Conservation (phyloP, 768 basidiomycete species). For the Lactarius quietus region DNA sequence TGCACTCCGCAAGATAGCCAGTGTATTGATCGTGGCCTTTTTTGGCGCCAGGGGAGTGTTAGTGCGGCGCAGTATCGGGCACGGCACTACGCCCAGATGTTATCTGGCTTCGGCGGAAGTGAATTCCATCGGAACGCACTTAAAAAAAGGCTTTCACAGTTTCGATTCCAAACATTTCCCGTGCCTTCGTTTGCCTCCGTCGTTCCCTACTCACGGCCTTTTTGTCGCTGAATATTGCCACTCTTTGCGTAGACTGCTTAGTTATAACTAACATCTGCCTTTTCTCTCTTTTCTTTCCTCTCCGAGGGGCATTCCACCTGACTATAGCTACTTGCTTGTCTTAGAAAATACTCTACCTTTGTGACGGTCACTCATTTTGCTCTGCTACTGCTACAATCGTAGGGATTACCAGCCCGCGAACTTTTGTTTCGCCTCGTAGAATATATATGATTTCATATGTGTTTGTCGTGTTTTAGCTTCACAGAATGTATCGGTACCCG, state of each 20-base stretch:
- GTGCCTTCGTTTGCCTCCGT: background rate
- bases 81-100: background rate
- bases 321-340: constrained; percentile 1
- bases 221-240: constrained; percentile 19
- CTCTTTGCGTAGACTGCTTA: constrained; percentile 21
- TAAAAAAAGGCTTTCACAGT: constrained; percentile 7
- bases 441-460: constrained; percentile 17
- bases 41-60: background rate
- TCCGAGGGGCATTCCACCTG: background rate
- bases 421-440: constrained; percentile 18
- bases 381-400: constrained; percentile 10
- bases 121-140: background rate
- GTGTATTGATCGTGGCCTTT: constrained; percentile 12
- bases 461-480: constrained; percentile 25
- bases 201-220: constrained; percentile 11
- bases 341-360: constrained; percentile 10
- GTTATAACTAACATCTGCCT: constrained; percentile 6
- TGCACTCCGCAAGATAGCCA: constrained; percentile 19
- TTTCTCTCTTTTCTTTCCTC: background rate
- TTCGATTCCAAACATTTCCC: constrained; percentile 18
- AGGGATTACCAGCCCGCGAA: constrained; percentile 3
- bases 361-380: constrained; percentile 5
- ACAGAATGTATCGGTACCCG: constrained; percentile 67
- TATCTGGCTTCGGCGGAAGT: background rate
- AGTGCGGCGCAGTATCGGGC: background rate